These are phyloP conservation scores for Monosporascus sp. DNA, from an alignment of 2,329 filamentous ascomycete genomes.

Conservation along the genomic window DNA sequence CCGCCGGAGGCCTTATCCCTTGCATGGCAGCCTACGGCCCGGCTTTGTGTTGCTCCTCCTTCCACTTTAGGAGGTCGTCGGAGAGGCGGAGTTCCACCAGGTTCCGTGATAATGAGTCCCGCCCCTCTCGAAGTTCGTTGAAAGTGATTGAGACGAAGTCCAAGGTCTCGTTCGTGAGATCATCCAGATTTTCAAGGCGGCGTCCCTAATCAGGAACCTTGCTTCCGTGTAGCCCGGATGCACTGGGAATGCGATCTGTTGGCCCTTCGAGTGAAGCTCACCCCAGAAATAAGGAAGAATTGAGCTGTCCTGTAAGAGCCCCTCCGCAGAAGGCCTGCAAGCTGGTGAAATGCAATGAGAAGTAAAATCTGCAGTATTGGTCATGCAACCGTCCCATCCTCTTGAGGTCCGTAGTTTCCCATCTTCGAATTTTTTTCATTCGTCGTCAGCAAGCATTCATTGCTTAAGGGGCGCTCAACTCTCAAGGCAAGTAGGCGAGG, in stretches of 20 bases:
- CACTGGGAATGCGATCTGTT: not conserved
- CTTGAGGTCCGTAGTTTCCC: no score
- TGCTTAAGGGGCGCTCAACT: no score
- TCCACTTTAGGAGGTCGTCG: not conserved
- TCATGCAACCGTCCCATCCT: no score
- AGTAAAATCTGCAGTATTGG: no score
- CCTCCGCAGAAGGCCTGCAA: not conserved
- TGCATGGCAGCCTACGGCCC: constrained; percentile 2
- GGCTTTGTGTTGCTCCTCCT: not conserved
- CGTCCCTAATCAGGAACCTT: not conserved
- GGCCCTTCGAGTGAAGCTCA: not conserved
- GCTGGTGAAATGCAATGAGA: not conserved
- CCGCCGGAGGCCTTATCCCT: constrained; percentile 1
- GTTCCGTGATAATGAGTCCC: not conserved
- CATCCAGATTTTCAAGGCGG: not conserved
- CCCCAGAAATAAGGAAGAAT: not conserved
- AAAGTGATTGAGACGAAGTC: not conserved
- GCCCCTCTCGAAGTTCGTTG: not conserved
- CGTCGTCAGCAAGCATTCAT: no score
- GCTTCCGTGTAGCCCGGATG: not conserved
- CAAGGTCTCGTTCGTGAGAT: not conserved
- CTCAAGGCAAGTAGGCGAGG: no score
- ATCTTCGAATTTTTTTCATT: no score
- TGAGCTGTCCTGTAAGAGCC: not conserved
- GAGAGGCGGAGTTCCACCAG: not conserved